These are phyloP conservation scores for Sordaria brevicollis DNA, from an alignment of 495 filamentous ascomycete genomes.

Conservation along the genomic window DNA sequence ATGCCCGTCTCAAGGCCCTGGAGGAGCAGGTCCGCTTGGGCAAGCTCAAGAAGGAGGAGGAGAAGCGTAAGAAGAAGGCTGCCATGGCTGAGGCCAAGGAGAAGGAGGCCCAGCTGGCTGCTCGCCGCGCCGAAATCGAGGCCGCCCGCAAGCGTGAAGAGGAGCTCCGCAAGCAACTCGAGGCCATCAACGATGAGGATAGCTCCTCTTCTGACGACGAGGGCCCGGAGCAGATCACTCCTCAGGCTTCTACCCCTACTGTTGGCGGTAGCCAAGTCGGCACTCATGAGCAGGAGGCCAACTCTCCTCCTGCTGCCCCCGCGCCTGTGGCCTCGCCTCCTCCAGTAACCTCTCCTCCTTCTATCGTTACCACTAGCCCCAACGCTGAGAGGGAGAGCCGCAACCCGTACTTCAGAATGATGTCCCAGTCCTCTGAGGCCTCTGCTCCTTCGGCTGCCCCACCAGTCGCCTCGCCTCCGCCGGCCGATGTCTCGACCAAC, in stretches of 20 bases:
- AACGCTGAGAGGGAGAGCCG: constrained; percentile 38
- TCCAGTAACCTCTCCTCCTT: constrained; percentile 29
- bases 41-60: constrained; percentile 94
- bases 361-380: constrained; percentile 38
- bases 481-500: constrained; percentile 63
- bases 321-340: constrained; percentile 16
- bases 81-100: constrained; percentile 77
- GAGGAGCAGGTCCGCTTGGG: constrained; percentile 91
- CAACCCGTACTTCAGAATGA: constrained; percentile 43
- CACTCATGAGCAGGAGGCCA: constrained; percentile 43
- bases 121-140: constrained; percentile 87
- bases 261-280: constrained; percentile 39
- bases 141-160: constrained; percentile 78
- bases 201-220: constrained; percentile 84
- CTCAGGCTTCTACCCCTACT: constrained; percentile 73
- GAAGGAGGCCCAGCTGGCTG: constrained; percentile 74
- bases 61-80: constrained; percentile 83
- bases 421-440: constrained; percentile 37
- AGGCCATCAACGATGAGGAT: constrained; percentile 65
- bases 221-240: constrained; percentile 68
- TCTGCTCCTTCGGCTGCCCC: constrained; percentile 36
- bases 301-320: constrained; percentile 26
- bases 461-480: constrained; percentile 29
- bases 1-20: constrained; percentile 73
- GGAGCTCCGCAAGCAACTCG: constrained; percentile 77